Base-by-base conservation (phyloP, 805 yeast genomes). In the Metschnikowia shivogae region DNA sequence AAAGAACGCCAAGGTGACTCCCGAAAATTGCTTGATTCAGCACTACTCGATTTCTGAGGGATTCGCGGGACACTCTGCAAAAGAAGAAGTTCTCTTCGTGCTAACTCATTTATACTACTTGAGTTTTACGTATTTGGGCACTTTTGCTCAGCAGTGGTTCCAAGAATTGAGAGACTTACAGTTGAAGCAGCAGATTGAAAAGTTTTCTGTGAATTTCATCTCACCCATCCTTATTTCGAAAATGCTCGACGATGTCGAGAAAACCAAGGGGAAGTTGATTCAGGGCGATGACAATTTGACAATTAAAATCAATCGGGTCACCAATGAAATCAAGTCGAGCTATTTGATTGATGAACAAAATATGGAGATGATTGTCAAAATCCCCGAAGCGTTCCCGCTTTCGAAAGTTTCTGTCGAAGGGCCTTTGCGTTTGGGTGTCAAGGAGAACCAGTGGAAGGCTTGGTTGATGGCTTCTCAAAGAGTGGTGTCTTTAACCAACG, bases 381-480 rank as follows among this genome's bases (percentile, higher is more conserved):
- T 92, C 6, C 98, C 98, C 0, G 57, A 70, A 0, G 76, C 80
- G 33, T 93, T 81, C 55, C 99, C 99, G 8, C 74, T 92, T 34
- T 77, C 81, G 1, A 83, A 79, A 51, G 83, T 93, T 8, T 69
- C 72, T 7, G 89, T 93, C 1, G 80, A 78, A 37, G 97, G 97
- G 3, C 79, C 89, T 0, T 73, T 80, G 39, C 73, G 95, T 49
- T 76, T 89, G 29, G 98, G 98, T 17, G 95, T 92, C 12, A 86
- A 85, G 52, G 98, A 92, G 55, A 81, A 80, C 49, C 89, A 87
- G 64, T 90, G 97, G 96, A 84, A 88, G 55, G 89, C 96, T 1
- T 93, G 98, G 98, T 67, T 92, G 14, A 71, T 92, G 62, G 90
- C 97, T 4, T 88, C 96, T 3, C 96, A 89, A 59, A 77, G 89